Percentiles rank a stretch among this genome's conserved stretches.
These are phyloP conservation scores for Corylus americana DNA, from an alignment of 306 rosid genomes.

Conservation along the genomic window DNA sequence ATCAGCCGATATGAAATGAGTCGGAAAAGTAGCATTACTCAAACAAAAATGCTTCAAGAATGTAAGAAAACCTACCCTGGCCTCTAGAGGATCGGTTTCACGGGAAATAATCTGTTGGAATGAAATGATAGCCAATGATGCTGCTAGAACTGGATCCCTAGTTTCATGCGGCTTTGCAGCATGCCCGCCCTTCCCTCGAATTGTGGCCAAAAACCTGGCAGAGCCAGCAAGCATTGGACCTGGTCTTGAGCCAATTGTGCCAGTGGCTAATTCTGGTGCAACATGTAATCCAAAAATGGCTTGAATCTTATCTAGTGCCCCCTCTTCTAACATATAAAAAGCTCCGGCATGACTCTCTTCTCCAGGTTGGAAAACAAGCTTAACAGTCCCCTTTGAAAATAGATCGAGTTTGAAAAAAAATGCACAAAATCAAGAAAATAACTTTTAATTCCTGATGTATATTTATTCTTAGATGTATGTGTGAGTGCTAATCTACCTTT, in stretches of 20 bases:
- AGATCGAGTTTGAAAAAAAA: background rate
- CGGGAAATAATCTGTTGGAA: constrained; percentile 61
- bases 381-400: constrained; percentile 53
- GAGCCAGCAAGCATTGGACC: constrained; percentile 49
- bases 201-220: constrained; percentile 43
- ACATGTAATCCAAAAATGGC: constrained; percentile 58
- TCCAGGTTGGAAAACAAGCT: constrained; percentile 65
- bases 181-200: constrained; percentile 45
- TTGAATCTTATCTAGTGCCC: constrained; percentile 45
- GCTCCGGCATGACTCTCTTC: constrained; percentile 65
- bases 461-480: background rate
- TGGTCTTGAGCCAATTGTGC: constrained; percentile 49
- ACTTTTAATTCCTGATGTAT: background rate
- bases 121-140: constrained; percentile 39
- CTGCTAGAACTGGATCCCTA: constrained; percentile 49
- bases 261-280: constrained; percentile 29
- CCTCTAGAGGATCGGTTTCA: constrained; percentile 56
- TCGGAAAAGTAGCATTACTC: too few species aligned
- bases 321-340: constrained; percentile 50
- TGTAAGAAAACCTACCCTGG: constrained; percentile 32
- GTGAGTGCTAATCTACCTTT: constrained; percentile 31
- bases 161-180: constrained; percentile 43
- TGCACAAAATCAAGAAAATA: background rate
- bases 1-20: too few species aligned
- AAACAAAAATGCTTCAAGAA: background rate